These are phyloP conservation scores for Coemansia sp. DNA, from an alignment of 192 early-diverging fungal genomes.

Conservation along the genomic window DNA sequence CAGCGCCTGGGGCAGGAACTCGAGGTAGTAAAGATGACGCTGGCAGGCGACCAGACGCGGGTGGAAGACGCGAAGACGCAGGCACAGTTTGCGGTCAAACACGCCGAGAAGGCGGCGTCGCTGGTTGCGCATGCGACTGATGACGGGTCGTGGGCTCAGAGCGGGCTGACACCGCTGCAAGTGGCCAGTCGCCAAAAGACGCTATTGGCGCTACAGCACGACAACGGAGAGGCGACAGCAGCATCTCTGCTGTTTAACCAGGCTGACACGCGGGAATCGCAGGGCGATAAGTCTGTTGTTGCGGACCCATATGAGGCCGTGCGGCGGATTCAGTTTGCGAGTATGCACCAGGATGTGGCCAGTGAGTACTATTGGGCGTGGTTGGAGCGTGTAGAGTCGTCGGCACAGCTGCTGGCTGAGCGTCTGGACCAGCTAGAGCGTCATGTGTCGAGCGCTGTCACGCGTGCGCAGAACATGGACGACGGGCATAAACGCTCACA, in stretches of 20 bases:
- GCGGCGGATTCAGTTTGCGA: slow-evolving; percentile 39
- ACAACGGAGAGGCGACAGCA: neutral
- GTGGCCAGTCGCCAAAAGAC: slow-evolving; percentile 33
- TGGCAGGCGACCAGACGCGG: slow-evolving; percentile 23
- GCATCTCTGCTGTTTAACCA: slow-evolving; percentile 9
- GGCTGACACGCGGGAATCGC: neutral
- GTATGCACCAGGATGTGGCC: slow-evolving; percentile 33
- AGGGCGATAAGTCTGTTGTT: neutral
- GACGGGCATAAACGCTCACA: neutral
- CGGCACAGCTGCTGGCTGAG: slow-evolving; percentile 30
- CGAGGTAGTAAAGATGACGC: slow-evolving; percentile 36
- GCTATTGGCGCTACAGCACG: slow-evolving; percentile 22
- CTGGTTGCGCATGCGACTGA: slow-evolving; percentile 40
- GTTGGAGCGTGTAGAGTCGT: slow-evolving; percentile 29
- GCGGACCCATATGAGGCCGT: slow-evolving; percentile 34
- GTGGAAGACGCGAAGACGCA: slow-evolving; percentile 31
- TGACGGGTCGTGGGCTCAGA: slow-evolving; percentile 39
- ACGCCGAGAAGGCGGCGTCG: slow-evolving; percentile 40
- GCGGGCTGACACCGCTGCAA: slow-evolving; percentile 37
- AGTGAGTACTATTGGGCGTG: slow-evolving; percentile 51
- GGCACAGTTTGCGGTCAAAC: slow-evolving; percentile 40
- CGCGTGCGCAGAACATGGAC: slow-evolving; percentile 2
- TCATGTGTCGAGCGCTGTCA: slow-evolving; percentile 24
- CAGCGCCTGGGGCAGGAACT: slow-evolving; percentile 32
- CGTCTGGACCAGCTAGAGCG: slow-evolving; percentile 46